phyloP scores from a whole-genome alignment of 2,329 filamentous ascomycete species.

The Cryphonectria japonica region DNA sequence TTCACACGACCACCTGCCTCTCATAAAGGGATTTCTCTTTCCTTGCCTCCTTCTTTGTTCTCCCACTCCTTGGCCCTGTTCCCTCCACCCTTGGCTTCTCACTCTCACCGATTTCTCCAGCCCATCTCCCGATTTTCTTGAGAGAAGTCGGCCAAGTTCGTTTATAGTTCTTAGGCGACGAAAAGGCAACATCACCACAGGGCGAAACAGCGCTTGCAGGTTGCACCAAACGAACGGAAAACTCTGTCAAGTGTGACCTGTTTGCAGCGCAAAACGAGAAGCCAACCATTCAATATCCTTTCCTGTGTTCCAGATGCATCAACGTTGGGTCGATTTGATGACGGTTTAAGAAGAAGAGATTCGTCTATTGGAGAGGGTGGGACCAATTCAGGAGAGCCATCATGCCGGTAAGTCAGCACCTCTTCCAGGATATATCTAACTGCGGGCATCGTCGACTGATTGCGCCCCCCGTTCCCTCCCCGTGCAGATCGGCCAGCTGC shows the following conservation, averaged over 20 bases:
- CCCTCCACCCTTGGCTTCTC: not conserved
- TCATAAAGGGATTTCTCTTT: not conserved
- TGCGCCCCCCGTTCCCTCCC: slow-evolving; percentile 16
- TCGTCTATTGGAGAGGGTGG: slow-evolving; percentile 28
- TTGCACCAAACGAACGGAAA: slow-evolving; percentile 19
- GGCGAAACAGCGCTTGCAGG: slow-evolving; percentile 14
- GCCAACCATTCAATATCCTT: not conserved
- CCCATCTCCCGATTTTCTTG: not conserved
- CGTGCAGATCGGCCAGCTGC: slow-evolving; percentile 57
- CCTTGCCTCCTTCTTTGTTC: slow-evolving; percentile 21
- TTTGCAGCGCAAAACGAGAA: slow-evolving; percentile 11
- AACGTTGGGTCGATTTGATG: slow-evolving; percentile 33
- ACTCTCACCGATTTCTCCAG: not conserved
- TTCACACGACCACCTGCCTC: slow-evolving; percentile 4
- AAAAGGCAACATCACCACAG: slow-evolving; percentile 15
- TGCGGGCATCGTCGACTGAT: slow-evolving; percentile 15
- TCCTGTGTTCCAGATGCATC: slow-evolving; percentile 26
- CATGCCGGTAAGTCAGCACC: slow-evolving; percentile 43
- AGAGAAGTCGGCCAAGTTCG: not conserved
- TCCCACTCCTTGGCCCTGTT: slow-evolving; percentile 11
- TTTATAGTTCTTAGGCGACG: slow-evolving; percentile 5
- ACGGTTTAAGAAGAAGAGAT: slow-evolving; percentile 32
- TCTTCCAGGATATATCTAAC: not conserved
- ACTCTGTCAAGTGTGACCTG: slow-evolving; percentile 16
- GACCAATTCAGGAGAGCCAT: slow-evolving; percentile 31